These are phyloP conservation scores for Amanita pseudoporphyria DNA, from an alignment of 768 basidiomycete species.

Conservation along the genomic window DNA sequence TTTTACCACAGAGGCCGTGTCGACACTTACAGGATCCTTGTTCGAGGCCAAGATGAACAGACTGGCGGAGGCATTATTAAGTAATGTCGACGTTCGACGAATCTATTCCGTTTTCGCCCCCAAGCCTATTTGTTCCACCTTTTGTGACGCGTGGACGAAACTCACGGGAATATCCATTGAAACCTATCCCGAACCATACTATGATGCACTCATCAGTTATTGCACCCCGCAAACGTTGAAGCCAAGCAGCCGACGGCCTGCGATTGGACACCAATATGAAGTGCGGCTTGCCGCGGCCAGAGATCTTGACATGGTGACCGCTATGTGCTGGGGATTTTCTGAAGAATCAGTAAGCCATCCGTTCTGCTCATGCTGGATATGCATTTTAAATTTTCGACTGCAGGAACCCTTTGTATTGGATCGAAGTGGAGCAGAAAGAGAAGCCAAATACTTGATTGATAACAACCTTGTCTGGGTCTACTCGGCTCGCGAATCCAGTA, in stretches of 20 bases:
- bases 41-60: conserved; percentile 29
- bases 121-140: conserved; percentile 32
- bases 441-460: conserved; percentile 41
- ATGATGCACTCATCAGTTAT: conserved; percentile 47
- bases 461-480: conserved; percentile 53
- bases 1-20: conserved; percentile 33
- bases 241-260: conserved; percentile 6
- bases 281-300: conserved; percentile 32
- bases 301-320: conserved; percentile 32
- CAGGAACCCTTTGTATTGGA: conserved; percentile 51
- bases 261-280: conserved; percentile 10
- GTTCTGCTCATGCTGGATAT: neutral
- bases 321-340: conserved; percentile 48
- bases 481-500: conserved; percentile 22
- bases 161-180: conserved; percentile 29
- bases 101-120: conserved; percentile 62
- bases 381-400: conserved; percentile 8
- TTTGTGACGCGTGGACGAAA: conserved; percentile 39
- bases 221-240: conserved; percentile 38
- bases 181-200: conserved; percentile 35
- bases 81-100: conserved; percentile 25
- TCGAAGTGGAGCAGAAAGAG: conserved; percentile 28
- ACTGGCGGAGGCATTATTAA: conserved; percentile 31
- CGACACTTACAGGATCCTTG: conserved; percentile 25
- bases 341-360: conserved; percentile 39